Base-by-base conservation (phyloP, 306 rosid genomes). In the Inga oerstediana region DNA sequence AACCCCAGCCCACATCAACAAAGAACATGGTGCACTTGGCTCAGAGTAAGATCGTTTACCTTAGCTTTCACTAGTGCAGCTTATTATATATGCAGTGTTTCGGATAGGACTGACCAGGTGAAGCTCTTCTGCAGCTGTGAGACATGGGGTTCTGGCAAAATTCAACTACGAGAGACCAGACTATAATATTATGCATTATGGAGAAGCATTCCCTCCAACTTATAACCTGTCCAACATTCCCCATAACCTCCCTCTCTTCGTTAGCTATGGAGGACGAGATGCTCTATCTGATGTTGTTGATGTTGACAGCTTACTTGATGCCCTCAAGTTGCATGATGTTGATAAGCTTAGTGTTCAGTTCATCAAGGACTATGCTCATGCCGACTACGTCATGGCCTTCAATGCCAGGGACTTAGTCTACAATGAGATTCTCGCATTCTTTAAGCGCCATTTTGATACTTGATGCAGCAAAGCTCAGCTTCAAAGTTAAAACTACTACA, bases 241-340 rank as follows among this genome's bases (percentile, higher is more conserved):
- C 32, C 79, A 20, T 0, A 20, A 92, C 69, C 74, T 94, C 35
- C 91, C 98, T 37, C 68, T 94, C 11, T 92, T 92, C 79, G 61
- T 94, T 37, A 92, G 94, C 89, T 90, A 91, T 19, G 98, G 98
- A 0, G 96, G 92, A 58, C 20, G 17, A 15, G 98, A 94, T n/a
- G 96, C 96, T 0, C 90, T 92, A 20, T 83, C 98, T 0, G 94
- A 92, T 72, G 68, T 46, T 17, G 37, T 22, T 2, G 97, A 94
- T 54, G 96, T 94, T 13, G 10, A 0, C 4, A 78, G 1, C 4
- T 79, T 94, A 37, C 90, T 94, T 7, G 85, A 89, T 15, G 34
- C 24, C 8, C 67, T 94, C 0, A 85, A 90, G 80, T 45, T 24
- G 65, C 96, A 92, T 66, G 90, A 94, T 12, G 85, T 11, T 3